phyloP scores from a whole-genome alignment of 805 yeast genomes.

The Candida awuae region DNA sequence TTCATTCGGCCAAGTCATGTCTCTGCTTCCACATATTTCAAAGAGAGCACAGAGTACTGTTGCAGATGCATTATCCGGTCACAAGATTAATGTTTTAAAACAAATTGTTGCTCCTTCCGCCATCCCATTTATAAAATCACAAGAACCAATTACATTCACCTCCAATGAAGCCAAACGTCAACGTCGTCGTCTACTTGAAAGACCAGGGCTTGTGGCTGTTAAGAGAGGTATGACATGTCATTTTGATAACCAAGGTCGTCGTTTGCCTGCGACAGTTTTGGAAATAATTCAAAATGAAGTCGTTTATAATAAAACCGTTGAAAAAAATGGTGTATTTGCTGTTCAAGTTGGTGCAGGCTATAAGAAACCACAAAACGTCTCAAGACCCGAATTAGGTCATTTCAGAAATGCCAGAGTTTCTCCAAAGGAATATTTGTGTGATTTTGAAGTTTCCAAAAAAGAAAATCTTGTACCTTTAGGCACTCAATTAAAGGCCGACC shows the following conservation, averaged over 20 bases:
- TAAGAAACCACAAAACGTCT: conserved; percentile 48
- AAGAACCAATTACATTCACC: conserved; percentile 49
- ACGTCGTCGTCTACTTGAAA: conserved; percentile 61
- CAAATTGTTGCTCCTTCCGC: conserved; percentile 40
- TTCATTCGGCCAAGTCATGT: background rate
- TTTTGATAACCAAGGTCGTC: conserved; percentile 62
- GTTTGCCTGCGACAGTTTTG: conserved; percentile 76
- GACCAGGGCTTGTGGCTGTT: conserved; percentile 80
- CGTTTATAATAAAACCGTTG: conserved; percentile 56
- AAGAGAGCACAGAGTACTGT: conserved; percentile 9
- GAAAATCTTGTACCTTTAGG: conserved; percentile 68
- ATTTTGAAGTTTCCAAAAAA: conserved; percentile 68
- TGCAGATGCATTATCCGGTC: background rate
- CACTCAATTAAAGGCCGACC: conserved; percentile 71
- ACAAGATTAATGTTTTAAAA: conserved; percentile 5
- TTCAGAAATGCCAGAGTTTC: conserved; percentile 73
- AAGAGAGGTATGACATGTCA: conserved; percentile 89
- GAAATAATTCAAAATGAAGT: conserved; percentile 89
- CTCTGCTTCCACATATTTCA: conserved; percentile 1
- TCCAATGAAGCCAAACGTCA: conserved; percentile 61
- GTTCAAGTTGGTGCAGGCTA: conserved; percentile 83
- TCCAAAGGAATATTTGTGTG: conserved; percentile 69
- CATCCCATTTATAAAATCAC: conserved; percentile 39
- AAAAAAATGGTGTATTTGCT: conserved; percentile 74
- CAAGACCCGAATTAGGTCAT: conserved; percentile 64